These are phyloP conservation scores for Nematocida displodere DNA, from an alignment of 371 early-diverging fungal species.

Conservation along the genomic window DNA sequence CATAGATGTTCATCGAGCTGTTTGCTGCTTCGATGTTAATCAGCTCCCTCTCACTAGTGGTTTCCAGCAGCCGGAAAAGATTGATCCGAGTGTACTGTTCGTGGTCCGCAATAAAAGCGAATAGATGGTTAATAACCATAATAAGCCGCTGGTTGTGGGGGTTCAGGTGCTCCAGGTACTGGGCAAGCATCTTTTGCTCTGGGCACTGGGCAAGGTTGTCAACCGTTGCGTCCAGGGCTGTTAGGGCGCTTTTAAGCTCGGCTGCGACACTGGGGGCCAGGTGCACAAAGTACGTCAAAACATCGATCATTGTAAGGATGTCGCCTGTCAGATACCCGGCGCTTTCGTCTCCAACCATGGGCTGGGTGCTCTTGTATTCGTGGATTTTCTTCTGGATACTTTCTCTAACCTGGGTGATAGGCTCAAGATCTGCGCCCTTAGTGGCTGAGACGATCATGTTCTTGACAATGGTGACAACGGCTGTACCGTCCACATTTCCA, in stretches of 20 bases:
- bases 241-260: no score
- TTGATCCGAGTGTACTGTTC: constrained; percentile 25
- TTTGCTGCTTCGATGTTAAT: constrained; percentile 18
- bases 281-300: neutral
- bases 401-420: neutral
- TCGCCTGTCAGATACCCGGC: neutral
- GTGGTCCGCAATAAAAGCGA: constrained; percentile 25
- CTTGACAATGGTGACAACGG: neutral
- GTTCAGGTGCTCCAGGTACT: constrained; percentile 10
- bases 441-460: neutral
- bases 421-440: neutral
- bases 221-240: neutral
- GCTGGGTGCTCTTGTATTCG: constrained; percentile 7
- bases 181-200: neutral
- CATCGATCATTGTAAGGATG: neutral
- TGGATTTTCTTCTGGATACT: neutral
- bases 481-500: no score
- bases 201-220: neutral
- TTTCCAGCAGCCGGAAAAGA: neutral
- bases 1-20: constrained; percentile 9
- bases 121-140: constrained; percentile 5
- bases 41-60: neutral
- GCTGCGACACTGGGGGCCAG: neutral
- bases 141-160: constrained; percentile 13
- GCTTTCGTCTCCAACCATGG: neutral